Evolutionary conservation across 768 basidiomycete genomes (phyloP).

Genomic region (Agaricus bisporus): DNA sequence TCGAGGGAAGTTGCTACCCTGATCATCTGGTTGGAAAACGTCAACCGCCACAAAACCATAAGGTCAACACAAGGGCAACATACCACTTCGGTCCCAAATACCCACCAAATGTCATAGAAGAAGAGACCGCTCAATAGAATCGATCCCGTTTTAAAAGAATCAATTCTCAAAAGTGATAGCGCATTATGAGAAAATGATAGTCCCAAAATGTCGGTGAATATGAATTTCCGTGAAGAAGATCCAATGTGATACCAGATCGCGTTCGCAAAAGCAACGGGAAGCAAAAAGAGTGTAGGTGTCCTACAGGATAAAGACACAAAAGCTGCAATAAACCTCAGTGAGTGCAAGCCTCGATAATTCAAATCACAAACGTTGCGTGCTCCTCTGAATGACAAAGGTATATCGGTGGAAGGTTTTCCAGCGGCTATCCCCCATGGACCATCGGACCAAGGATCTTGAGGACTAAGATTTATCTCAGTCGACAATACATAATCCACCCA

Average conservation of each 20-base stretch:
- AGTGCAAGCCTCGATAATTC: slow-evolving; percentile 12
- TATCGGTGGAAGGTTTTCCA: slow-evolving; percentile 56
- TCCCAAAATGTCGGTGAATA: slow-evolving; percentile 69
- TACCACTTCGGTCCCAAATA: slow-evolving; percentile 83
- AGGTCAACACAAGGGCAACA: slow-evolving; percentile 21
- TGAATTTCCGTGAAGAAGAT: slow-evolving; percentile 38
- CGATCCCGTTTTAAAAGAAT: slow-evolving; percentile 84
- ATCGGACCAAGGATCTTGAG: slow-evolving; percentile 43
- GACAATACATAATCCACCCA: background rate
- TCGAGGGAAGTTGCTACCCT: slow-evolving; percentile 87
- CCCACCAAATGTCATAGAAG: slow-evolving; percentile 94
- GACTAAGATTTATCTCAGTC: slow-evolving; percentile 30
- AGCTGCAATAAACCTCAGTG: slow-evolving; percentile 18
- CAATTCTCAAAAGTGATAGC: slow-evolving; percentile 72
- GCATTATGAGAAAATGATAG: slow-evolving; percentile 83
- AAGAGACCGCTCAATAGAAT: slow-evolving; percentile 82
- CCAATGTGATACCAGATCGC: slow-evolving; percentile 57
- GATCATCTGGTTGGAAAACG: slow-evolving; percentile 61
- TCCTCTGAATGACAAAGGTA: slow-evolving; percentile 29
- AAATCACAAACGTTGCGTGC: slow-evolving; percentile 27
- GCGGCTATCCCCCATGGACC: slow-evolving; percentile 37
- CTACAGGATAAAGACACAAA: slow-evolving; percentile 40
- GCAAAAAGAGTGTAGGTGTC: slow-evolving; percentile 49
- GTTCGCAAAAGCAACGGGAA: slow-evolving; percentile 58
- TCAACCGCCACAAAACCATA: background rate